Evolutionary conservation across 805 yeast species (phyloP).

Genomic region (Candida ipomoeae): DNA sequence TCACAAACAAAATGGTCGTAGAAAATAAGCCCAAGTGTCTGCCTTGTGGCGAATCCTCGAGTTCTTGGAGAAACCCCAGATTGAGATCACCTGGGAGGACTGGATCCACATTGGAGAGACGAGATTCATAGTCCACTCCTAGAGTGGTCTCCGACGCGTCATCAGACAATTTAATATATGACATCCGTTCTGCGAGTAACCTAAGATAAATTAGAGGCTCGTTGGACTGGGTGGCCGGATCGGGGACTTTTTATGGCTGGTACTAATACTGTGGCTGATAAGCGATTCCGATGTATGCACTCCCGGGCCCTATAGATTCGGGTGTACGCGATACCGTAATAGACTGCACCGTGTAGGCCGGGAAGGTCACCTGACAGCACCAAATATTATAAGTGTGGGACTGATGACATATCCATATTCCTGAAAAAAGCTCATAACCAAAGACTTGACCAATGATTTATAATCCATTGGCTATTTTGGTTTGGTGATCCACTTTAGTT

Average conservation of each 20-base stretch:
- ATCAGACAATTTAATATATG: slow-evolving; percentile 8
- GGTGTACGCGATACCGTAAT: too few relatives aligned
- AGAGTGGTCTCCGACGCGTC: slow-evolving; percentile 2
- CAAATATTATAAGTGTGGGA: not conserved
- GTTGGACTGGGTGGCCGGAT: too few relatives aligned
- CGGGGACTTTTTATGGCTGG: not conserved
- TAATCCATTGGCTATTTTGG: too few relatives aligned
- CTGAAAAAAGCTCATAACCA: not conserved
- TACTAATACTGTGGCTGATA: slow-evolving; percentile 12
- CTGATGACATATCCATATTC: not conserved
- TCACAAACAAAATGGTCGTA: slow-evolving; percentile 57
- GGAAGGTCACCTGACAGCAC: not conserved
- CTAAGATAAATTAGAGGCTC: not conserved
- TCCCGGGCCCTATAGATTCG: not conserved
- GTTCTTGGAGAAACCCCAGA: slow-evolving; percentile 22
- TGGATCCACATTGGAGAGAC: slow-evolving; percentile 1
- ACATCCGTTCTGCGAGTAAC: slow-evolving; percentile 1
- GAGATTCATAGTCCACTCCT: slow-evolving; percentile 8
- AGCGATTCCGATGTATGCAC: slow-evolving; percentile 4
- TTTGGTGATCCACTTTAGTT: too few relatives aligned
- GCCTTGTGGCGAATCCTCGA: slow-evolving; percentile 65
- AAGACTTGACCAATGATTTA: too few relatives aligned
- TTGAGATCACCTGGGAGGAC: slow-evolving; percentile 3
- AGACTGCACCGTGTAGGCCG: too few relatives aligned
- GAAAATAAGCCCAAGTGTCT: slow-evolving; percentile 69